phyloP scores from a whole-genome alignment of 305 asterid genomes.

The Euphrasia arctica region DNA sequence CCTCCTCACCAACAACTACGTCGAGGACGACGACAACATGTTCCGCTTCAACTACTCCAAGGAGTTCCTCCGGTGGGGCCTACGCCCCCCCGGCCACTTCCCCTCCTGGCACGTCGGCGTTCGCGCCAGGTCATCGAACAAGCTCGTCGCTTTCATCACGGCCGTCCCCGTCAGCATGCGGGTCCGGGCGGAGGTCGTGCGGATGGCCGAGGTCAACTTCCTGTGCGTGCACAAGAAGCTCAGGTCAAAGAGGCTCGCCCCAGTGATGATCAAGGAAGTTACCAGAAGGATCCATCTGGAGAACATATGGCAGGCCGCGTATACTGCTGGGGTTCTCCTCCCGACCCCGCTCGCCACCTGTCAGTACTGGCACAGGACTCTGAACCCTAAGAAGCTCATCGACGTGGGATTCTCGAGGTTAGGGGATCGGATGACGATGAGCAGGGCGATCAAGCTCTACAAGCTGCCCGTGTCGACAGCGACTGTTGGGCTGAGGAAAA shows the following conservation, averaged over 20 bases:
- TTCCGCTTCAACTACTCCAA: conserved; percentile 38
- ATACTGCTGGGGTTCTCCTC: conserved; percentile 36
- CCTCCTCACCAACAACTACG: conserved; percentile 33
- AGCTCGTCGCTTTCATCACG: conserved; percentile 35
- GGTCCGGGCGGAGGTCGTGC: conserved; percentile 29
- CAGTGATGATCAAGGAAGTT: conserved; percentile 37
- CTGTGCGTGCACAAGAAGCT: conserved; percentile 41
- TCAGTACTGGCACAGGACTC: conserved; percentile 37
- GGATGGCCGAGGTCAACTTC: conserved; percentile 38
- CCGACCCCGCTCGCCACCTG: conserved; percentile 34
- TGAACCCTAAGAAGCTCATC: conserved; percentile 39
- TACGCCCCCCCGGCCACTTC: conserved; percentile 34
- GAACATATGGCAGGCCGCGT: conserved; percentile 39
- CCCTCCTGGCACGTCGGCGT: conserved; percentile 37
- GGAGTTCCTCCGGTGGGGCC: conserved; percentile 40
- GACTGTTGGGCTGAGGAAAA: conserved; percentile 33
- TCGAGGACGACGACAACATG: conserved; percentile 37
- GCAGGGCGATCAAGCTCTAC: conserved; percentile 34
- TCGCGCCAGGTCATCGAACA: conserved; percentile 34
- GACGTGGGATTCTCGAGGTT: conserved; percentile 40
- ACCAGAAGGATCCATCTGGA: conserved; percentile 36
- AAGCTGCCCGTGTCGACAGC: conserved; percentile 25
- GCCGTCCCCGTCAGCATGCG: conserved; percentile 31
- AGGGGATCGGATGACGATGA: conserved; percentile 42
- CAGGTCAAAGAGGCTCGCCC: conserved; percentile 39